Evolutionary conservation across 768 basidiomycete species (phyloP).

Genomic region (Russula sp.): DNA sequence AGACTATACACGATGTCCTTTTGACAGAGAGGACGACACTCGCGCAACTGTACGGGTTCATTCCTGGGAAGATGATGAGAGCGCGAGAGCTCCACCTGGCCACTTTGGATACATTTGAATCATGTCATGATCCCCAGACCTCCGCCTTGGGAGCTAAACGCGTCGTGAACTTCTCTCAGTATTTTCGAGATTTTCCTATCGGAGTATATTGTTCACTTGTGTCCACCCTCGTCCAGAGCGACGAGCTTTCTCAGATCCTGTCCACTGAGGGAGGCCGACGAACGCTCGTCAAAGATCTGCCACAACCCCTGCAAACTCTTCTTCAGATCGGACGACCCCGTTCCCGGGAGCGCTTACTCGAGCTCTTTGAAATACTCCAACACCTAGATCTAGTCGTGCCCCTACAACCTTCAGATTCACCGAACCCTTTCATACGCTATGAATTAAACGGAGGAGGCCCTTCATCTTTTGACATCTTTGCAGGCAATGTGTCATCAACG

Average conservation of each 20-base stretch:
- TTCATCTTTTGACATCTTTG: constrained; percentile 38
- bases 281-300: constrained; percentile 46
- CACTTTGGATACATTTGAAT: constrained; percentile 42
- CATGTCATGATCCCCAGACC: constrained; percentile 30
- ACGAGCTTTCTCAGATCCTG: constrained; percentile 49
- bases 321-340: constrained; percentile 55
- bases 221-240: constrained; percentile 46
- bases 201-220: constrained; percentile 59
- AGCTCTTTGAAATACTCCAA: constrained; percentile 52
- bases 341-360: constrained; percentile 51
- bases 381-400: constrained; percentile 55
- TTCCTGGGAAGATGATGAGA: constrained; percentile 58
- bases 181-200: constrained; percentile 57
- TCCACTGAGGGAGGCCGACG: constrained; percentile 39
- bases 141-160: constrained; percentile 47
- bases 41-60: constrained; percentile 70
- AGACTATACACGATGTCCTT: constrained; percentile 51
- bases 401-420: constrained; percentile 38
- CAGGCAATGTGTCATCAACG: constrained; percentile 39
- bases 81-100: constrained; percentile 57
- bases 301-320: constrained; percentile 40
- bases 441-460: constrained; percentile 37
- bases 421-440: constrained; percentile 41
- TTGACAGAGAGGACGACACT: constrained; percentile 63
- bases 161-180: constrained; percentile 54